Evolutionary conservation across 169 alveolate genomes (phyloP).

Genomic region (Cryptosporidium tyzzeri): DNA sequence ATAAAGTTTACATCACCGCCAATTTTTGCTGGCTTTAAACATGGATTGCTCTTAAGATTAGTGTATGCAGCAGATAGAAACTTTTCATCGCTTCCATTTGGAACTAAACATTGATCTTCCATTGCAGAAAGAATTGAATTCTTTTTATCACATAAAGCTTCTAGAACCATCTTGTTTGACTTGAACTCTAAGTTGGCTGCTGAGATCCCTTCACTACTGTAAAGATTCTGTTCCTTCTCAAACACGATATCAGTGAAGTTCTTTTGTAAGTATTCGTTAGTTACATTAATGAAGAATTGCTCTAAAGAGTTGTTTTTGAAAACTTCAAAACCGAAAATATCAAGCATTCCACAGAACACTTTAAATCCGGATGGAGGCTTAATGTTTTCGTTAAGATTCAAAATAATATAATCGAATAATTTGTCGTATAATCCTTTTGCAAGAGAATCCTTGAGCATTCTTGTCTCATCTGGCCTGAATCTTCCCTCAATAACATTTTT

Average conservation of each 20-base stretch:
- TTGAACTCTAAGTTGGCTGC: slow-evolving; percentile 86
- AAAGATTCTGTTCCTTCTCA: slow-evolving; percentile 89
- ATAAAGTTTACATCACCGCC: slow-evolving; percentile 86
- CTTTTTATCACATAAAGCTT: slow-evolving; percentile 79
- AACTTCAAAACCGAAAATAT: slow-evolving; percentile 97
- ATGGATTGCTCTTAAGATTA: slow-evolving; percentile 78
- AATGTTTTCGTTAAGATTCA: slow-evolving; percentile 92
- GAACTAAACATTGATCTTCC: slow-evolving; percentile 93
- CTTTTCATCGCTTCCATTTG: slow-evolving; percentile 91
- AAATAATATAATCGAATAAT: slow-evolving; percentile 95
- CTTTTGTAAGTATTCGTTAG: slow-evolving; percentile 96
- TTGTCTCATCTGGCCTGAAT: slow-evolving; percentile 87
- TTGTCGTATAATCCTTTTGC: slow-evolving; percentile 96
- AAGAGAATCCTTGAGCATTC: slow-evolving; percentile 87
- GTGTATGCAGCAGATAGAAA: slow-evolving; percentile 83
- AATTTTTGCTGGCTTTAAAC: slow-evolving; percentile 87
- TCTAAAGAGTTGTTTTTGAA: slow-evolving; percentile 95
- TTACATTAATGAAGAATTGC: slow-evolving; percentile 94
- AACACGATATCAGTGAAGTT: slow-evolving; percentile 95
- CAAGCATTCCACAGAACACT: slow-evolving; percentile 94
- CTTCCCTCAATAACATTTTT: slow-evolving; percentile 86
- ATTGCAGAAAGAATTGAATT: slow-evolving; percentile 85
- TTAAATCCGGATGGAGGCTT: slow-evolving; percentile 89
- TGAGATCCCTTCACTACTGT: slow-evolving; percentile 88
- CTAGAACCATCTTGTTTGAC: slow-evolving; percentile 81